Evolutionary conservation across 2,329 filamentous ascomycete genomes (phyloP).

Genomic region (Elsinoe fawcettii): DNA sequence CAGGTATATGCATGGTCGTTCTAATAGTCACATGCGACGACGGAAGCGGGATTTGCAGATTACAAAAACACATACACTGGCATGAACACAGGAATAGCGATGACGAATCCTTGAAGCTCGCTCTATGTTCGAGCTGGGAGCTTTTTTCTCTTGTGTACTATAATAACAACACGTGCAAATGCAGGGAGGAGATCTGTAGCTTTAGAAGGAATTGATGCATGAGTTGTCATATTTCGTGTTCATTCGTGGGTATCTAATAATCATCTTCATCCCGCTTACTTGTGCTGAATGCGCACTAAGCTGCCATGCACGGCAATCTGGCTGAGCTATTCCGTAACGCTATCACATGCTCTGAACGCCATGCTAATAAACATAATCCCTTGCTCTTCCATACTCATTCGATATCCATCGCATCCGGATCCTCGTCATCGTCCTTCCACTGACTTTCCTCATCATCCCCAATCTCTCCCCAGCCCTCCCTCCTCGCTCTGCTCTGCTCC

Average conservation of each 20-base stretch:
- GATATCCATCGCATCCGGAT: constrained; percentile 61
- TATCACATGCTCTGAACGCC: background rate
- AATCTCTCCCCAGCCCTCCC: constrained; percentile 40
- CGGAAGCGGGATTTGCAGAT: no score
- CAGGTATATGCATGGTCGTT: background rate
- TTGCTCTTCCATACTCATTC: constrained; percentile 25
- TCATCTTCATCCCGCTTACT: background rate
- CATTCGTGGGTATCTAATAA: background rate
- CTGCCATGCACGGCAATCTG: background rate
- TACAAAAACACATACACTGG: background rate
- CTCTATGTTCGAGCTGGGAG: constrained; percentile 1
- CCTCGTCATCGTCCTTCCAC: constrained; percentile 30
- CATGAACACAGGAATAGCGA: background rate
- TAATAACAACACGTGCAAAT: background rate
- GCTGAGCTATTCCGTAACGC: background rate
- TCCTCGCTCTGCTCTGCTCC: constrained; percentile 58
- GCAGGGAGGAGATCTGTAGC: background rate
- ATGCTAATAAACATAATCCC: background rate
- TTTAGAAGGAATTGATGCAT: background rate
- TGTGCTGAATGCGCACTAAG: background rate
- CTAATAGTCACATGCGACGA: background rate
- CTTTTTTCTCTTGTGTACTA: constrained; percentile 6
- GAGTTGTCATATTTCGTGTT: background rate
- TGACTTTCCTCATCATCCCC: constrained; percentile 22
- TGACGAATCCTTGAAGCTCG: background rate